A percentile compares a stretch with the other conserved stretches of the same genome.
Evolutionary conservation across 106 monocot species (phyloP).

Genomic region (Chionographis japonica): DNA sequence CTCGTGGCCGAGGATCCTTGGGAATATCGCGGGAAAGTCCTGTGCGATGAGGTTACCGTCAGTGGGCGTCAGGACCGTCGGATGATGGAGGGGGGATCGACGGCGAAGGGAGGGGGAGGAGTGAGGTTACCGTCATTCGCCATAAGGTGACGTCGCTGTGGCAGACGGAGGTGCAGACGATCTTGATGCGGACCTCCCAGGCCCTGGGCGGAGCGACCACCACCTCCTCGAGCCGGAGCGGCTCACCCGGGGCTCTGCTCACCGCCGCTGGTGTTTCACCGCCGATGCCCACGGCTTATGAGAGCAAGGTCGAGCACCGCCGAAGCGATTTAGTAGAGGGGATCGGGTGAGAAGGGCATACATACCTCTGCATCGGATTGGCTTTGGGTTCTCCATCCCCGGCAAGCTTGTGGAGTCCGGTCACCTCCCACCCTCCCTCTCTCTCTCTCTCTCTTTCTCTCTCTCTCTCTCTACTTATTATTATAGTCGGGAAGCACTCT

Average conservation of each 20-base stretch:
- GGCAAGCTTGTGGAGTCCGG: no score
- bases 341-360: neutral
- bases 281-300: neutral
- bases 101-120: neutral
- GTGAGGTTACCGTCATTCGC: slow-evolving; percentile 44
- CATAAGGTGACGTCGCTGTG: slow-evolving; percentile 91
- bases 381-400: slow-evolving; percentile 1
- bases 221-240: slow-evolving; percentile 65
- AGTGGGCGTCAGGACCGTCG: neutral
- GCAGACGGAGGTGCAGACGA: slow-evolving; percentile 88
- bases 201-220: slow-evolving; percentile 61
- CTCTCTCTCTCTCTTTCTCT: no score
- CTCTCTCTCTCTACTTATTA: no score
- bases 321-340: neutral
- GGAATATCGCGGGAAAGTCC: slow-evolving; percentile 43
- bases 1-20: slow-evolving; percentile 80
- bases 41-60: neutral
- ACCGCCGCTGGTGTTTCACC: slow-evolving; percentile 58
- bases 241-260: slow-evolving; percentile 56
- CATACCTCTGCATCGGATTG: slow-evolving; percentile 25
- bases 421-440: no score
- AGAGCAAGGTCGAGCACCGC: neutral
- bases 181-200: slow-evolving; percentile 73
- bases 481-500: no score
- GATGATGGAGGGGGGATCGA: no score